Conservation (phyloP, 768 basidiomycete species). For the Leccinum subtestaceum region DNA sequence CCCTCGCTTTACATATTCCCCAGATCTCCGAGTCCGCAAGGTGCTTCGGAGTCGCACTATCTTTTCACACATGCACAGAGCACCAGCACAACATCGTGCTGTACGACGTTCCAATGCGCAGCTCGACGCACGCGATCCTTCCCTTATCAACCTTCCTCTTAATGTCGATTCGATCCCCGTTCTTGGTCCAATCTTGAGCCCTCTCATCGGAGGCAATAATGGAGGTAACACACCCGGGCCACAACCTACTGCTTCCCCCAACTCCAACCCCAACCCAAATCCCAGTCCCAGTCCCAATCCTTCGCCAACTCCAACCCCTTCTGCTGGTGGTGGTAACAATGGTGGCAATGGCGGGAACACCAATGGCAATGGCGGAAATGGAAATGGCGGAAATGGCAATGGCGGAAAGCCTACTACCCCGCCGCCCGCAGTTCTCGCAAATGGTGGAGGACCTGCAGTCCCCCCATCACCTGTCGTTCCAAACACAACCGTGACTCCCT, state of each 20-base stretch:
- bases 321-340: not conserved
- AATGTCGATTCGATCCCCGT: conserved; percentile 35
- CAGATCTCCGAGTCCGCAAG: not conserved
- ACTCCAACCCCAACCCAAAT: not conserved
- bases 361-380: not conserved
- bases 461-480: not conserved
- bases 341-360: not conserved
- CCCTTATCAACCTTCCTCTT: conserved; percentile 38
- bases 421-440: not conserved
- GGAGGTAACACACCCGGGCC: not conserved
- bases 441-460: not conserved
- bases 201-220: conserved; percentile 30
- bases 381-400: not conserved
- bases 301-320: not conserved
- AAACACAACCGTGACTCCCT: not conserved
- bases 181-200: conserved; percentile 35
- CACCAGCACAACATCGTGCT: conserved; percentile 10
- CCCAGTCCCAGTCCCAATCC: not conserved
- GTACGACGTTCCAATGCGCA: conserved; percentile 9
- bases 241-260: conserved; percentile 5
- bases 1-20: not conserved
- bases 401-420: not conserved
- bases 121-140: conserved; percentile 38
- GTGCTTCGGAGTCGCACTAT: conserved; percentile 8
- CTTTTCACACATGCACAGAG: conserved; percentile 14